Evolutionary conservation across 2,329 filamentous ascomycete species (phyloP).

Genomic region (Exserohilum turcica): DNA sequence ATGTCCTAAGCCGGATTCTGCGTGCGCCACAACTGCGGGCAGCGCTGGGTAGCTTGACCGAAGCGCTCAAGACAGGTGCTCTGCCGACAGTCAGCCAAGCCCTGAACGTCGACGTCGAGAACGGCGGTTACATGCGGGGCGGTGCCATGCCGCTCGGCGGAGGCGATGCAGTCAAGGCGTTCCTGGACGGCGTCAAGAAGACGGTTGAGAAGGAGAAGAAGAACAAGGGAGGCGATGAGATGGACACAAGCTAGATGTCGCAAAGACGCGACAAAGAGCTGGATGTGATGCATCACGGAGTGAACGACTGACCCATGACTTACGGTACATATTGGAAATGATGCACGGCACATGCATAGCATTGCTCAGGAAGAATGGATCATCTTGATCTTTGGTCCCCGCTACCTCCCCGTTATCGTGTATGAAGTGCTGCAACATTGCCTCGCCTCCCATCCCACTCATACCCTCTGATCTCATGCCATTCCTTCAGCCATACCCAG

Average conservation of each 20-base stretch:
- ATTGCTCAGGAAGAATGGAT: neutral
- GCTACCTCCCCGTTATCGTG: neutral
- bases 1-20: slow-evolving; percentile 78
- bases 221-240: slow-evolving; percentile 27
- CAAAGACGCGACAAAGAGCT: neutral
- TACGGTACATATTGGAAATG: slow-evolving; percentile 8
- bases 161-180: slow-evolving; percentile 86
- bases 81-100: slow-evolving; percentile 89
- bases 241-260: slow-evolving; percentile 37
- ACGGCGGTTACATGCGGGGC: slow-evolving; percentile 80
- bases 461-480: too few relatives aligned
- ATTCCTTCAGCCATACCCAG: too few relatives aligned
- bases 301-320: slow-evolving; percentile 13
- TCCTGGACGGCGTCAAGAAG: slow-evolving; percentile 86
- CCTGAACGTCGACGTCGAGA: slow-evolving; percentile 76
- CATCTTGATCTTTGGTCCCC: neutral
- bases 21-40: slow-evolving; percentile 91
- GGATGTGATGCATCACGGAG: neutral
- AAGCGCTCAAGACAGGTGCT: slow-evolving; percentile 87
- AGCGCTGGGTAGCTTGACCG: slow-evolving; percentile 80
- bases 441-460: too few relatives aligned
- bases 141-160: slow-evolving; percentile 85
- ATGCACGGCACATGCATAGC: neutral
- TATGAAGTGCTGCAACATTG: neutral
- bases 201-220: slow-evolving; percentile 64